Conservation (phyloP, 768 basidiomycete genomes). For the Lepiota venenata region DNA sequence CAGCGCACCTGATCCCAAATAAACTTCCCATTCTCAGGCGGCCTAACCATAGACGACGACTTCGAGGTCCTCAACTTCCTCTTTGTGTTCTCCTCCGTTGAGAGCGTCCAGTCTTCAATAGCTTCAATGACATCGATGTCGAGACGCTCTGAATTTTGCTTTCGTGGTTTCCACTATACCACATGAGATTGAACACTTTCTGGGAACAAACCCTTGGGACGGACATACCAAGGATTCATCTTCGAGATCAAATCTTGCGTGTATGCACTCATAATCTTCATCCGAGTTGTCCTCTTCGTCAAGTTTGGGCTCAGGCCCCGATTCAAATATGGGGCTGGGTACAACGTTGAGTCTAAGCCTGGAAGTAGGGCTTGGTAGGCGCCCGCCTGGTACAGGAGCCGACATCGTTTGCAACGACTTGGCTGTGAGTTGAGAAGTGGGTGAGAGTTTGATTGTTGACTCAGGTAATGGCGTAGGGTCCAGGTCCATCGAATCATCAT, state of each 20-base stretch:
- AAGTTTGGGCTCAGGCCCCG: not conserved
- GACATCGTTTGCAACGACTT: no score
- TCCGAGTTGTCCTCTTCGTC: not conserved
- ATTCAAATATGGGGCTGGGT: not conserved
- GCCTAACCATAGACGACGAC: not conserved
- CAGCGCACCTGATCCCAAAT: constrained; percentile 6
- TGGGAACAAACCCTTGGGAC: no score
- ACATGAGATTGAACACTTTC: not conserved
- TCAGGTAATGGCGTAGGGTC: not conserved
- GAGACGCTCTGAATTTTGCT: not conserved
- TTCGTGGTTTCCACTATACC: constrained; percentile 1
- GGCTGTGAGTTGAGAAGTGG: not conserved
- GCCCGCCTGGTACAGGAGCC: no score
- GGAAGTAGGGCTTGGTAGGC: not conserved
- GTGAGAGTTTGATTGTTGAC: not conserved
- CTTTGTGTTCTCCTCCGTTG: not conserved
- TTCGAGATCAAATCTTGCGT: not conserved
- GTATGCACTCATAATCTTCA: constrained; percentile 3
- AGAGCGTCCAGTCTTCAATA: not conserved
- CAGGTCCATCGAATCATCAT: not conserved
- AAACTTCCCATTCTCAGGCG: not conserved
- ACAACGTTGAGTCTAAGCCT: not conserved
- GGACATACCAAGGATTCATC: constrained; percentile 6
- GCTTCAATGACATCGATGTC: not conserved
- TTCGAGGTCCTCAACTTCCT: not conserved